Evolutionary conservation across 176 grass and related monocot species (phyloP), one percentile per base, ranked within the genome.

Genomic region (Paspalum vaginatum): DNA sequence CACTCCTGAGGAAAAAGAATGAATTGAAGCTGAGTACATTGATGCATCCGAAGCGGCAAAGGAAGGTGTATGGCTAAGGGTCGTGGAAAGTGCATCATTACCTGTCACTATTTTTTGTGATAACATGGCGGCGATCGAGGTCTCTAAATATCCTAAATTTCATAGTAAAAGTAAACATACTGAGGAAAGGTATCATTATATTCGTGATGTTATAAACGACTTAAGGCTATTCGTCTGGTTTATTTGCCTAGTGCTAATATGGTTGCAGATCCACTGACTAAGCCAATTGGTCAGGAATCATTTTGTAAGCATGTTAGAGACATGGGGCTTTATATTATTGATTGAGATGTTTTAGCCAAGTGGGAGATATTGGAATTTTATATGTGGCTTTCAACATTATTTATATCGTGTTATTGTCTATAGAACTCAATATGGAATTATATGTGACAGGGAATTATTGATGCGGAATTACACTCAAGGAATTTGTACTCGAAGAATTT

Each of bases 101-200:
- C 61, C 0, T 8, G 61, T 64, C 27, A 64, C 32, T 38, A 63
- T 64, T 11, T 64, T 64, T 2, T 64, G 60, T 39, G 27, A 39
- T 40, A 64, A 64, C 5, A 26, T 38, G 32, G 27, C 32, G 2
- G 61, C 13, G 13, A 64, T 39, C 7, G 39, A 64, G 32, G 61
- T 65, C 37, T 40, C 32, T 12, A 65, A 17, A 40, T 32, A 64
- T 64, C 61, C 61, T 5, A 40, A 65, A 27, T 65, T 72, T 52
- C 11, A 32, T 32, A 73, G 69, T 50, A 73, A 73, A 53, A 73
- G 49, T 38, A 50, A 51, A 73, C 21, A 53, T 9, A 53, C 51
- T 22, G 48, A 49, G 68, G 26, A 26, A 63, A 39, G 13, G 5
- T 63, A 63, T 63, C 25, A 39, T 32, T 32, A 32, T 32, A 32